These are phyloP conservation scores for Cyberlindnera maritima DNA, from an alignment of 805 yeast species.

Conservation along the genomic window DNA sequence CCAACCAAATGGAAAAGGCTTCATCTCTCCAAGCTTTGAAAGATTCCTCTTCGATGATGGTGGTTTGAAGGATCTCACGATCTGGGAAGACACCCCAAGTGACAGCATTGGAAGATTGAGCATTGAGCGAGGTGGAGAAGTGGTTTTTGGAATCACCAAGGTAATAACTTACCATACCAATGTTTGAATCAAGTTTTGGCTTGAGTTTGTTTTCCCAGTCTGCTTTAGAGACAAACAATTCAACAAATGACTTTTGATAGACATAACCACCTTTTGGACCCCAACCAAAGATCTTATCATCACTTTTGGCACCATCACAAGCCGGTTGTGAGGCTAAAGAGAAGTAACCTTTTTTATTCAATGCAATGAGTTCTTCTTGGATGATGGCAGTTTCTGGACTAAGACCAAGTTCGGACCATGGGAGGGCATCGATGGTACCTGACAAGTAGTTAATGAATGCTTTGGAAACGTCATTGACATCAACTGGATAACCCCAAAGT, in stretches of 20 bases:
- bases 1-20: conserved; percentile 85
- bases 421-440: conserved; percentile 72
- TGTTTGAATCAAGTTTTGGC: conserved; percentile 42
- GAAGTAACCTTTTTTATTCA: conserved; percentile 73
- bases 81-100: conserved; percentile 98
- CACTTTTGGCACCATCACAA: conserved; percentile 69
- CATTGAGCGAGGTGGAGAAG: conserved; percentile 59
- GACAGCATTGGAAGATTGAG: conserved; percentile 68
- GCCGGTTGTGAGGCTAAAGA: conserved; percentile 97
- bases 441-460: conserved; percentile 73
- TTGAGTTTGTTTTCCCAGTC: conserved; percentile 62
- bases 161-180: conserved; percentile 66
- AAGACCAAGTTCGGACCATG: conserved; percentile 88
- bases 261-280: conserved; percentile 93
- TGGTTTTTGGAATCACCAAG: conserved; percentile 60
- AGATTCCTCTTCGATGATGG: conserved; percentile 88
- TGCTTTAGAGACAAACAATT: conserved; percentile 70
- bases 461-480: conserved; percentile 54
- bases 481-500: conserved; percentile 79
- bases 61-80: conserved; percentile 86
- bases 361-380: conserved; percentile 81
- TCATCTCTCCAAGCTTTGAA: conserved; percentile 97
- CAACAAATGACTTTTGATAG: conserved; percentile 93
- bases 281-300: conserved; percentile 89
- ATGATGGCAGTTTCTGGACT: conserved; percentile 89